Base-by-base conservation (phyloP, 345 rosid species). In the Odontarrhena argentea region DNA sequence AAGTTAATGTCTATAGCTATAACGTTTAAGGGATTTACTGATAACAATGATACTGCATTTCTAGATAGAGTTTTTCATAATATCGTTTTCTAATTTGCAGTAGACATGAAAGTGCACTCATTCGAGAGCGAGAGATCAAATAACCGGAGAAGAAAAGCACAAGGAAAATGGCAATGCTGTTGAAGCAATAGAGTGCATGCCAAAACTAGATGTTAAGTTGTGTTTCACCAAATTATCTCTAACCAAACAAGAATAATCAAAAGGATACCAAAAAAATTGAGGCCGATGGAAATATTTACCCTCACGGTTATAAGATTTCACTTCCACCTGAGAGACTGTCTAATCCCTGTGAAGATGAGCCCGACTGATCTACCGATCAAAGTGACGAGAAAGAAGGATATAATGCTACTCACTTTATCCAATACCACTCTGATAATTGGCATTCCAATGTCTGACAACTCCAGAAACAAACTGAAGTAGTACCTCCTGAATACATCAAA, bases 241-340 rank as follows among this genome's bases (percentile, higher is more conserved):
- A 9, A 63, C 64, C 69, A 63, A 54, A 40, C 75, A 56, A 71
- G 58, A 63, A 55, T 47, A 10, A 38, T 71, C 28, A 38, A 64
- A 63, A 71, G 53, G 13, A 59, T 28, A 58, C 60, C 40, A 57
- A 72, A 52, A 48, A 50, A 65, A 32, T 3, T 65, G 15, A 57
- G 65, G 12, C 22, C 11, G 7, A 15, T 7, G 3, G 18, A 44
- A 59, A 30, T 53, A 54, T 41, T 53, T 58, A 69, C 54, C 56
- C 32, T 61, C 60, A 47, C 49, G 9, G 45, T 55, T 6, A 28
- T 37, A n/a, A 55, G 30, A 78, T 51, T 75, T 86, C 80, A 88
- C 77, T 90, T 93, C 98, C 96, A 93, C 50, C 86, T 67, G 40
- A 90, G 81, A 48, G 98, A 85, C 80, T 90, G 97, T 79, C 98